phyloP scores from a whole-genome alignment of 2,329 filamentous ascomycete genomes.

The Zymoseptoria crescenta region DNA sequence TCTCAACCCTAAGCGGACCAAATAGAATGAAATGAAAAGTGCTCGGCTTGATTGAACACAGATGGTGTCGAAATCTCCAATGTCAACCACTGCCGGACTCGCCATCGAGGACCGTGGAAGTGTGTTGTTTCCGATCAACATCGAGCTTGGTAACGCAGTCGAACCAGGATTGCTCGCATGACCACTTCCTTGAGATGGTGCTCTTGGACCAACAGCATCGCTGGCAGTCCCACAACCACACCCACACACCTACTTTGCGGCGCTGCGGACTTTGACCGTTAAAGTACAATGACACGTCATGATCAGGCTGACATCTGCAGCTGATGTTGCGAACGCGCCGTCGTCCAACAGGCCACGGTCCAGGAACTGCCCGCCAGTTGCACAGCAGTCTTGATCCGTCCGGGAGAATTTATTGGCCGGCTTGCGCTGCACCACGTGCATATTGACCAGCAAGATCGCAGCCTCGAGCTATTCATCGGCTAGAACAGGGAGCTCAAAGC shows the following conservation, averaged over 20 bases:
- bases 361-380: background rate
- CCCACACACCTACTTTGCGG: background rate
- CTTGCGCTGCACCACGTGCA: background rate
- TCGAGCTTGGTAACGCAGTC: background rate
- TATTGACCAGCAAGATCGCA: background rate
- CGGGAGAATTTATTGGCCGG: background rate
- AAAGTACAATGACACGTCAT: background rate
- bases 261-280: too few species aligned
- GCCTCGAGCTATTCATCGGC: background rate
- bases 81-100: background rate
- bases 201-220: background rate
- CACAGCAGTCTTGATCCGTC: background rate
- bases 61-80: background rate
- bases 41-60: background rate
- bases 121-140: background rate
- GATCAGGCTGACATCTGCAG: background rate
- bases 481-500: slow-evolving; percentile 46
- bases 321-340: background rate
- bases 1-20: background rate
- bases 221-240: background rate
- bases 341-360: background rate
- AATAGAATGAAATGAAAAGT: background rate
- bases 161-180: background rate
- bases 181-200: background rate
- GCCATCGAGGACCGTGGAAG: background rate